Conservation (phyloP, 2,329 filamentous ascomycete species). For the Sporothrix brunneoviolacea region DNA sequence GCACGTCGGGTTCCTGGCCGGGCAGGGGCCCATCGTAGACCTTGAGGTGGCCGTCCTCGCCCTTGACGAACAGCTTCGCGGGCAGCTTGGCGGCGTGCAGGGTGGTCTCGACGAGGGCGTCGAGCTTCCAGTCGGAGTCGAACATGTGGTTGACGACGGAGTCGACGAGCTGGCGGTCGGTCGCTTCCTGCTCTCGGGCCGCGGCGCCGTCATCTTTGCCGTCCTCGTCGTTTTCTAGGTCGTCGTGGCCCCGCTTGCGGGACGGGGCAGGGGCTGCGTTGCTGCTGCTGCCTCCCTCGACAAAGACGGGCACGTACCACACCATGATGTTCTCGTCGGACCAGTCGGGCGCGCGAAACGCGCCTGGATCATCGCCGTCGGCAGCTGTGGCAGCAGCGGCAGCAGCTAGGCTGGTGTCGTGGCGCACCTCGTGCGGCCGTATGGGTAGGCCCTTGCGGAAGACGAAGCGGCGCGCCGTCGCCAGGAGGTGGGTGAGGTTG, state of each 20-base stretch:
- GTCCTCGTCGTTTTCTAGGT: slow-evolving; percentile 18
- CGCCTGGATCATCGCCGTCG: background rate
- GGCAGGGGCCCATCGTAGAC: slow-evolving; percentile 64
- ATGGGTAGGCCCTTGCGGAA: slow-evolving; percentile 78
- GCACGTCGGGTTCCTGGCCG: slow-evolving; percentile 37
- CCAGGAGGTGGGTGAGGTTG: slow-evolving; percentile 74
- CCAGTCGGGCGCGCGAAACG: slow-evolving; percentile 58
- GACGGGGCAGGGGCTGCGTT: slow-evolving; percentile 12
- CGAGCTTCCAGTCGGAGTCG: slow-evolving; percentile 65
- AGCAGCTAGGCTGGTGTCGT: slow-evolving; percentile 26
- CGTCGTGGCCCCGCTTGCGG: slow-evolving; percentile 28
- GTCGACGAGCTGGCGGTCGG: slow-evolving; percentile 46
- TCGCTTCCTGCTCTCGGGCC: background rate
- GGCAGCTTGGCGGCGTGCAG: slow-evolving; percentile 62
- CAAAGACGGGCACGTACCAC: slow-evolving; percentile 64
- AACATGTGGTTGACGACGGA: slow-evolving; percentile 71
- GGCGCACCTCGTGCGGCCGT: slow-evolving; percentile 59
- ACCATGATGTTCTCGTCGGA: slow-evolving; percentile 71
- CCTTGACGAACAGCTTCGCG: slow-evolving; percentile 62
- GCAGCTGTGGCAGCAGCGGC: too few relatives aligned
- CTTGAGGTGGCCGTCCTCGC: slow-evolving; percentile 58
- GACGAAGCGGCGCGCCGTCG: slow-evolving; percentile 77
- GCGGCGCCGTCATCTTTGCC: background rate
- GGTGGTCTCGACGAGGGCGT: slow-evolving; percentile 60
- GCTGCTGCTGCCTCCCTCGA: slow-evolving; percentile 13